Conservation (phyloP, 2,329 filamentous ascomycete species). For the Phaeophleospora eucalypticola region DNA sequence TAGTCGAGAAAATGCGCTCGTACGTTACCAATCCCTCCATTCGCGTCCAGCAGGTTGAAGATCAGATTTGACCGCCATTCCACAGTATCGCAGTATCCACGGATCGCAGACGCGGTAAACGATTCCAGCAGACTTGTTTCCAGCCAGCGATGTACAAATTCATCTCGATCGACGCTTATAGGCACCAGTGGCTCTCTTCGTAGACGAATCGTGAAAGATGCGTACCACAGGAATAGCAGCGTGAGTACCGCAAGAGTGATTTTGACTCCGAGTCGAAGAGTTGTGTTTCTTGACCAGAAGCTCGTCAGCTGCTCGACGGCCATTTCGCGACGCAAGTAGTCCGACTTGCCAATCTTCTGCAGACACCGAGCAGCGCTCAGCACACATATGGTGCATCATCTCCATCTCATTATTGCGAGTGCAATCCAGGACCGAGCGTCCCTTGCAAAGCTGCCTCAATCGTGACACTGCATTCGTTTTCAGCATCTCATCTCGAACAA, state of each 20-base stretch:
- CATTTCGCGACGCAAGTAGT: too few relatives aligned
- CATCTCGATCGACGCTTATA: background rate
- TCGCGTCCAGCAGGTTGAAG: constrained; percentile 39
- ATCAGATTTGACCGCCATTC: constrained; percentile 39
- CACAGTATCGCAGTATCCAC: constrained; percentile 32
- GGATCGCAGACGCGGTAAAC: constrained; percentile 12
- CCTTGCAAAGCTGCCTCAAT: too few relatives aligned
- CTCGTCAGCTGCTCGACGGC: too few relatives aligned
- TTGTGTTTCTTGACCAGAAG: background rate
- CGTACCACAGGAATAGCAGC: background rate
- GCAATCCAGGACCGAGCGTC: too few relatives aligned
- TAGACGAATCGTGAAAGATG: background rate
- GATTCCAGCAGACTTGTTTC: constrained; percentile 13
- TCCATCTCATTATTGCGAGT: too few relatives aligned
- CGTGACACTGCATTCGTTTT: too few relatives aligned
- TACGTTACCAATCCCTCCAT: constrained; percentile 42
- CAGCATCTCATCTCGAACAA: too few relatives aligned
- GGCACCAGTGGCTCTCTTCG: background rate
- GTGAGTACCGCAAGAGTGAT: background rate
- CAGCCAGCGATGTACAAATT: constrained; percentile 13
- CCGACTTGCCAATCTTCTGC: too few relatives aligned
- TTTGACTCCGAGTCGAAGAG: background rate
- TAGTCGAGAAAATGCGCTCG: constrained; percentile 44
- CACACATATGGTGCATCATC: too few relatives aligned
- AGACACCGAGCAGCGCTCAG: too few relatives aligned